Evolutionary conservation across 495 filamentous ascomycete genomes (phyloP), one percentile per base, ranked within the genome.

Genomic region (Aspergillus incahuasiensis): DNA sequence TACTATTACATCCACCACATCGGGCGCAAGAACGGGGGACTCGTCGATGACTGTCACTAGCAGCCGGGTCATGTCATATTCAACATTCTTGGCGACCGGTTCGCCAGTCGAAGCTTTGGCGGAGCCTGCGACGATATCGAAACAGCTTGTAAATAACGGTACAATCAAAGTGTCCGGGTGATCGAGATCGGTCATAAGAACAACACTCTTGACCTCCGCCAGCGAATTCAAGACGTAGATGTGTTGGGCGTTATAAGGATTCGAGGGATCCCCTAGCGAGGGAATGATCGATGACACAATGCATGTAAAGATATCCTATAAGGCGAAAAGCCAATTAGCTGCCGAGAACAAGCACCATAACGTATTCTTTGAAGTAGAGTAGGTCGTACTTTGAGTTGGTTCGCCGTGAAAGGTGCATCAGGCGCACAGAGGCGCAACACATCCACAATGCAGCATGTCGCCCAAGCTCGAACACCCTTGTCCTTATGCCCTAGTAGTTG

Each of bases 401-500:
- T 81, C 25, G 79, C 83, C 9, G 90, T 96, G 72, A 95, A 97
- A 11, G 94, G 94, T 70, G 94, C 94, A 81, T 97, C 86, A 5
- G 94, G 94, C 28, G 94, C 94, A 75, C 91, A 96, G 24, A 99
- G 78, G 62, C 89, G 83, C 69, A 99, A 82, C 52, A 99, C 89
- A 68, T 99, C 95, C 40, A 96, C 91, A 61, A 97, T 77, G 67
- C 91, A 97, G 66, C 88, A 89, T 12, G 90, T 86, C 39, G 88
- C 83, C 77, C 86, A 95, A 16, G 95, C 94, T 58, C 86, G 84
- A 21, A 99, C 92, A 12, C 94, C 94, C 54, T 83, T 86, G 67
- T 99, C 95, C 73, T 95, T 95, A 69, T 99, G 95, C 43, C 74
- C 79, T 25, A 97, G 72, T 16, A 99, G 76, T 60, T 92, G 88